A percentile compares a stretch with the other conserved stretches of the same genome.
Evolutionary conservation across 2,329 filamentous ascomycete species (phyloP).

Genomic region (Xylariaceae sp.): DNA sequence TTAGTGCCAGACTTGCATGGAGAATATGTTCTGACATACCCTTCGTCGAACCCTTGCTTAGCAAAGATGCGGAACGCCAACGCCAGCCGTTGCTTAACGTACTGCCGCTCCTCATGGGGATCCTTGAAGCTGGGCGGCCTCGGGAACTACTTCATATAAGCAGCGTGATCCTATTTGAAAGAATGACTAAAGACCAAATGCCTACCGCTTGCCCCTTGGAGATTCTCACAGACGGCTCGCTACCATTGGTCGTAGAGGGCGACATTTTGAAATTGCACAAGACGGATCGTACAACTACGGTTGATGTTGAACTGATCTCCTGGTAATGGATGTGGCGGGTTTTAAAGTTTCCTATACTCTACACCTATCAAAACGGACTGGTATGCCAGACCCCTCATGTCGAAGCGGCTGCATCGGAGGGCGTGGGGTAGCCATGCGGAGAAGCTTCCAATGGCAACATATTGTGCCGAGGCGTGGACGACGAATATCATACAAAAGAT

Average conservation of each 20-base stretch:
- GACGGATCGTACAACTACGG: not conserved
- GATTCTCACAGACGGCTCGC: slow-evolving; percentile 2
- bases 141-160: slow-evolving; percentile 9
- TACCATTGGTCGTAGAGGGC: slow-evolving; percentile 15
- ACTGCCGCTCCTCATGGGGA: slow-evolving; percentile 42
- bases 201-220: slow-evolving; percentile 12
- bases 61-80: slow-evolving; percentile 56
- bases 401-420: too few species aligned
- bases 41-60: slow-evolving; percentile 55
- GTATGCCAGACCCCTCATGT: too few species aligned
- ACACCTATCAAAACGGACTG: not conserved
- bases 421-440: too few species aligned
- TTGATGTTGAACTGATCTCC: not conserved
- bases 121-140: slow-evolving; percentile 22
- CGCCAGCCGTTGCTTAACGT: slow-evolving; percentile 51
- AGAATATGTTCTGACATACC: slow-evolving; percentile 24
- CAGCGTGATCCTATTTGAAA: too few species aligned
- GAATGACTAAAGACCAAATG: not conserved
- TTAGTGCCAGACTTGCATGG: slow-evolving; percentile 1
- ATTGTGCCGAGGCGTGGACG: too few species aligned
- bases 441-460: too few species aligned
- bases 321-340: not conserved
- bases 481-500: too few species aligned
- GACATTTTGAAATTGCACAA: slow-evolving; percentile 11
- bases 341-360: not conserved